phyloP scores from a whole-genome alignment of 1,284 basidiomycete species.

The Omphalotus olearius region DNA sequence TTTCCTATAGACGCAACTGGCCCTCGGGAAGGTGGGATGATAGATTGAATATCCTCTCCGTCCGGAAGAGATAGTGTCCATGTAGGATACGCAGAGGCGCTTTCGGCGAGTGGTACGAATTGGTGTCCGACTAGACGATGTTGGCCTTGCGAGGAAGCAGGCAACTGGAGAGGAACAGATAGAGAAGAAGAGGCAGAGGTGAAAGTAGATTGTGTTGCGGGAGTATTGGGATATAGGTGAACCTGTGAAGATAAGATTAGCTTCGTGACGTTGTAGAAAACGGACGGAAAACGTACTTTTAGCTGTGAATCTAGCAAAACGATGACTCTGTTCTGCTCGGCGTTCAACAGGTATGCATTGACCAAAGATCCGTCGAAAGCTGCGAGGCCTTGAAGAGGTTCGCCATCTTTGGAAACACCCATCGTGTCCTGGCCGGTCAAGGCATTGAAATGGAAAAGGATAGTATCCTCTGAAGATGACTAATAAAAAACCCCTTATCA shows the following conservation, averaged over 20 bases:
- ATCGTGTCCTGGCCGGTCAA: slow-evolving; percentile 63
- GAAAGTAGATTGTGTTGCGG: slow-evolving; percentile 38
- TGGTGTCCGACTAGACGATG: slow-evolving; percentile 55
- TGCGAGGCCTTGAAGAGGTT: slow-evolving; percentile 53
- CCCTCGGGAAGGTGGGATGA: slow-evolving; percentile 40
- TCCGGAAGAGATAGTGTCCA: slow-evolving; percentile 63
- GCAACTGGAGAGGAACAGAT: slow-evolving; percentile 39
- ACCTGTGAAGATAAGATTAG: slow-evolving; percentile 33
- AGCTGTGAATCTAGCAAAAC: slow-evolving; percentile 66
- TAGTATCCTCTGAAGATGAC: slow-evolving; percentile 60
- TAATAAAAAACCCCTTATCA: background rate
- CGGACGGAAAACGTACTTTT: slow-evolving; percentile 35
- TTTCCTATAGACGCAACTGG: slow-evolving; percentile 77
- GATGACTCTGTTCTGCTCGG: slow-evolving; percentile 41
- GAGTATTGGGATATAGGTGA: slow-evolving; percentile 61
- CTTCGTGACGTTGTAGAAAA: slow-evolving; percentile 4
- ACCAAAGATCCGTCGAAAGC: slow-evolving; percentile 53
- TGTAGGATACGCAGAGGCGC: slow-evolving; percentile 47
- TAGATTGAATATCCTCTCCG: slow-evolving; percentile 45
- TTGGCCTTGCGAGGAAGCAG: slow-evolving; percentile 35
- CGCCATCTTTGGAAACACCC: slow-evolving; percentile 18
- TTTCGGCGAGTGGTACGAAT: slow-evolving; percentile 39
- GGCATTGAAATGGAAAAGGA: slow-evolving; percentile 77
- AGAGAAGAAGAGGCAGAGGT: slow-evolving; percentile 43
- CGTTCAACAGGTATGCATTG: slow-evolving; percentile 53